Evolutionary conservation across 2,329 filamentous ascomycete species (phyloP).

Genomic region (Ophiocordyceps camponoti-saundersi): DNA sequence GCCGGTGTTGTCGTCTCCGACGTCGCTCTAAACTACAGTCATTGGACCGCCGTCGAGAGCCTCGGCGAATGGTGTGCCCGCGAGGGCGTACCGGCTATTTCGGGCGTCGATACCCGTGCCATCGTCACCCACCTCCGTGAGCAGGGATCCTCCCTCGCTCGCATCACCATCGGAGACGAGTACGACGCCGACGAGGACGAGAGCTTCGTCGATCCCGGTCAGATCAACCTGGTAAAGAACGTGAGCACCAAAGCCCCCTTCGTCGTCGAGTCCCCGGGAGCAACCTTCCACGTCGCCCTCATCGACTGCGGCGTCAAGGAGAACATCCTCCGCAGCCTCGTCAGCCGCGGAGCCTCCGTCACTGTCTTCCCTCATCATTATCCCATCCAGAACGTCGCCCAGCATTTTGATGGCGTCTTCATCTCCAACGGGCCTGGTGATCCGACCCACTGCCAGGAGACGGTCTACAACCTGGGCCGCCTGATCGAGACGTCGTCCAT

Average conservation of each 20-base stretch:
- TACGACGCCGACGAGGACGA: constrained; percentile 98
- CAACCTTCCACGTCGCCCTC: constrained; percentile 78
- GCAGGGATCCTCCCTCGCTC: constrained; percentile 86
- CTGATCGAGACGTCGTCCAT: constrained; percentile 84
- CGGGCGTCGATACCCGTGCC: constrained; percentile 88
- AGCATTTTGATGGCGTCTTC: constrained; percentile 42
- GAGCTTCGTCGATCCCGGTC: constrained; percentile 83
- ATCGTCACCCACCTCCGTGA: constrained; percentile 94
- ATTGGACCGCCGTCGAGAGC: constrained; percentile 96
- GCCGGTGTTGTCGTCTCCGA: constrained; percentile 92
- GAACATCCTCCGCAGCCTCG: constrained; percentile 92
- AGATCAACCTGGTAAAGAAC: constrained; percentile 90
- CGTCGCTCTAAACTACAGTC: constrained; percentile 83
- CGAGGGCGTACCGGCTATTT: constrained; percentile 90
- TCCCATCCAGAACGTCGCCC: no score
- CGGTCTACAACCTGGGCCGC: constrained; percentile 78
- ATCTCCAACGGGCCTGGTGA: constrained; percentile 98
- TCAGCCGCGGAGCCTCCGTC: constrained; percentile 77
- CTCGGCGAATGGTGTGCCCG: constrained; percentile 87
- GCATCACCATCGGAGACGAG: constrained; percentile 89
- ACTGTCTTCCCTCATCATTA: constrained; percentile 49
- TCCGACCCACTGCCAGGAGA: constrained; percentile 89
- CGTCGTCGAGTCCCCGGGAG: constrained; percentile 71
- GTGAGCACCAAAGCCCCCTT: constrained; percentile 98
- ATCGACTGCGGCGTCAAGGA: constrained; percentile 99